A percentile compares a stretch with the other conserved stretches of the same genome.
Evolutionary conservation across 1,139 yeast species (phyloP).

Genomic region (Blastobotrys indianensis): DNA sequence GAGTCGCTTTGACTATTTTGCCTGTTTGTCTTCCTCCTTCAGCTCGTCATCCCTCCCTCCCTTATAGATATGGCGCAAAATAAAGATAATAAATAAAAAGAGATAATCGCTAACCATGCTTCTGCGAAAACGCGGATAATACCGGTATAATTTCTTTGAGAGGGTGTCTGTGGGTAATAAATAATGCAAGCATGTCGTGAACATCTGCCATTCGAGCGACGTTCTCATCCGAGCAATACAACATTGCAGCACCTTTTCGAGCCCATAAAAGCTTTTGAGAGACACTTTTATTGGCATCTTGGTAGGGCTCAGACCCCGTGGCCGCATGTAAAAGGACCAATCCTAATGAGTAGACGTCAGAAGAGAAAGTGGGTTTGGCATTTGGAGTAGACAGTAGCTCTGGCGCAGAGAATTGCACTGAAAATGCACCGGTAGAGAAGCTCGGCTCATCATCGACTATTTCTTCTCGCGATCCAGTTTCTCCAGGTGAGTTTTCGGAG

Average conservation of each 20-base stretch:
- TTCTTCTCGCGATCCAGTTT: neutral
- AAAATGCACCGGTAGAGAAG: conserved; percentile 16
- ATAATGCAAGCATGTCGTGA: conserved; percentile 13
- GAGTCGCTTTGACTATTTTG: neutral
- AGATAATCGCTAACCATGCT: neutral
- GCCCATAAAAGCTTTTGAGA: conserved; percentile 26
- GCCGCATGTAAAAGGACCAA: conserved; percentile 21
- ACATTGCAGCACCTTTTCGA: conserved; percentile 19
- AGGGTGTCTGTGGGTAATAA: conserved; percentile 15
- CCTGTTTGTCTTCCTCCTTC: neutral
- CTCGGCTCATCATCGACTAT: conserved; percentile 2
- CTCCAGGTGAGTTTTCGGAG: conserved; percentile 4
- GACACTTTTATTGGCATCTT: conserved; percentile 19
- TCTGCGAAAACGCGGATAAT: neutral
- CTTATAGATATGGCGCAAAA: too few species aligned
- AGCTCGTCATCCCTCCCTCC: too few species aligned
- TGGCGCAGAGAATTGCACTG: conserved; percentile 24
- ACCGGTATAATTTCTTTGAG: conserved; percentile 4
- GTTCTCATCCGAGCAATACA: conserved; percentile 20
- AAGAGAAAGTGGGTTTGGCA: conserved; percentile 16
- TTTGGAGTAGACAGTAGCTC: conserved; percentile 16
- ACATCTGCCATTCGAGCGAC: conserved; percentile 13
- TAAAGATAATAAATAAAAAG: too few species aligned
- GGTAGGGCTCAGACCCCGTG: conserved; percentile 24
- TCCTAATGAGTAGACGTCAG: conserved; percentile 23